These are phyloP conservation scores for Emergomyces pasteurianus DNA, from an alignment of 2,329 filamentous ascomycete genomes.

Conservation along the genomic window DNA sequence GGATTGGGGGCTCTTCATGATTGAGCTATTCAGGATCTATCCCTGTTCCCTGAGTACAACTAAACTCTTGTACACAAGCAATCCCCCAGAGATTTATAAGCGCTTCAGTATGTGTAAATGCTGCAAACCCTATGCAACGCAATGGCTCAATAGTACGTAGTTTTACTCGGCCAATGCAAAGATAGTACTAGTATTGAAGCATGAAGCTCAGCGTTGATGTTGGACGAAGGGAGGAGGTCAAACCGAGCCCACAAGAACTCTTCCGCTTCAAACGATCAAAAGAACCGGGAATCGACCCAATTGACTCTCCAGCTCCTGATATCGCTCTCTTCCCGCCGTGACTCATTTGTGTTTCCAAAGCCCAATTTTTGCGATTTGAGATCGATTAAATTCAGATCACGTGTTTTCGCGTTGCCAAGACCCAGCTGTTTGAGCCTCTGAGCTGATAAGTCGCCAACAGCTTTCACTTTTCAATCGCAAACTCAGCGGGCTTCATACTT, in stretches of 20 bases:
- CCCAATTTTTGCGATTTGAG: neutral
- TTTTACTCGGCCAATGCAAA: neutral
- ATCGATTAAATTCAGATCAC: neutral
- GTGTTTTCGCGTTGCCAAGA: constrained; percentile 4
- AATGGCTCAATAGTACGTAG: neutral
- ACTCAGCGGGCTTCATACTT: neutral
- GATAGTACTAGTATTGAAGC: neutral
- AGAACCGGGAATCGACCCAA: neutral
- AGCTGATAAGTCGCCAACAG: too few relatives aligned
- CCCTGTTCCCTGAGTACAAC: neutral
- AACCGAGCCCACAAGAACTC: neutral
- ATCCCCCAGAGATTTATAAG: neutral
- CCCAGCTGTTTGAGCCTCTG: too few relatives aligned
- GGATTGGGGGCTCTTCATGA: neutral
- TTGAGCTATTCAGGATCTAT: neutral
- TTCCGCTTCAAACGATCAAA: too few relatives aligned
- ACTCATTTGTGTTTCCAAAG: neutral
- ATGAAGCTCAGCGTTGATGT: neutral
- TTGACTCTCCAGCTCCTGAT: neutral
- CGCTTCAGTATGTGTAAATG: neutral
- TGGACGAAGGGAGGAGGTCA: neutral
- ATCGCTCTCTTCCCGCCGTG: neutral
- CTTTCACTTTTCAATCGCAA: neutral
- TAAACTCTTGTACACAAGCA: neutral
- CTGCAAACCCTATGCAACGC: neutral